Percentiles rank a stretch among this genome's conserved stretches.
Evolutionary conservation across 306 rosid species (phyloP).

Genomic region (Corylus americana): DNA sequence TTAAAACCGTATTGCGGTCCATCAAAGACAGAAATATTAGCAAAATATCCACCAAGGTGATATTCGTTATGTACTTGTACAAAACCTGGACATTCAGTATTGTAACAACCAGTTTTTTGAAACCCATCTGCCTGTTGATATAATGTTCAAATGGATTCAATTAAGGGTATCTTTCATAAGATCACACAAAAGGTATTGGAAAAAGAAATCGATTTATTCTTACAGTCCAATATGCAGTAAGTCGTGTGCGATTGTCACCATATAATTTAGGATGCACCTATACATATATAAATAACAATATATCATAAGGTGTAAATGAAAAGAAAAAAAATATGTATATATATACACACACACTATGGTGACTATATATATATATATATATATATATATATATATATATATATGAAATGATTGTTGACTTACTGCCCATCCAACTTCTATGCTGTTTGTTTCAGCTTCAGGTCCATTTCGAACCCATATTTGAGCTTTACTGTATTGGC

Average conservation of each 20-base stretch:
- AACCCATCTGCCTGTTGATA: background rate
- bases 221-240: background rate
- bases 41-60: too few species aligned
- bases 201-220: background rate
- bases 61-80: too few species aligned
- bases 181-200: background rate
- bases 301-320: background rate
- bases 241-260: background rate
- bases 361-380: too few species aligned
- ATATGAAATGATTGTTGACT: background rate
- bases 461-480: background rate
- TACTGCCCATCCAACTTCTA: slow-evolving; percentile 1
- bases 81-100: background rate
- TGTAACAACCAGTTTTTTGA: background rate
- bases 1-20: too few species aligned
- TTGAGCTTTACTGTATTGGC: background rate
- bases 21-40: too few species aligned
- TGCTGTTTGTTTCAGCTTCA: background rate
- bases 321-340: background rate
- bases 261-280: background rate
- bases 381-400: background rate
- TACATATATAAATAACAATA: background rate
- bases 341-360: too few species aligned
- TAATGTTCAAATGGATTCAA: background rate
- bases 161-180: background rate